Evolutionary conservation across 768 basidiomycete species (phyloP), one percentile per base, ranked within the genome.

Genomic region (Ephemerocybe angulata): DNA sequence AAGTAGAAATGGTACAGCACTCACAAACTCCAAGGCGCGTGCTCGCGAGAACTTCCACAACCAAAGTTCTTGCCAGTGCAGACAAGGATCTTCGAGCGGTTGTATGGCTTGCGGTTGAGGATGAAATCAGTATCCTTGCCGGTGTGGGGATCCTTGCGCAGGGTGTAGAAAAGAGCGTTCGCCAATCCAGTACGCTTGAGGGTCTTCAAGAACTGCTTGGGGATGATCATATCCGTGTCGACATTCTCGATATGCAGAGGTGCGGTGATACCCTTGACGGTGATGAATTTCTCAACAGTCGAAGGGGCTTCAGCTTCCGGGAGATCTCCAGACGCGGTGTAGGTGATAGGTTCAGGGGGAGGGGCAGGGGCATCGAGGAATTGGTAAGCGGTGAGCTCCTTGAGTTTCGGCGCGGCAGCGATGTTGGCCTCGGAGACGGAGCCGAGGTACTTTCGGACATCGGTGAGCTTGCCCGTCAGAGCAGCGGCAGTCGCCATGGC

Each of bases 401-500:
- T 96, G 61, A 93, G 70, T 48, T 82, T 79, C 31, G 80, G 67
- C 3, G 72, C 75, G 28, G 77, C 73, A 28, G 75, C 70, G 17
- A 72, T 72, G 50, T 76, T 72, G 21, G 71, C 72, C 29, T 79
- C 74, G 21, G 76, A 72, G 1, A 61, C 67, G 28, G 70, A 71
- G 19, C 82, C 80, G 60, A 90, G 67, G 66, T 88, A 76, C 69
- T 88, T 88, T 61, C 93, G 83, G 25, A 92, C 90, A 65, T 96
- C 93, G 30, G 87, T 86, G 61, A 96, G 74, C 65, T 84, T 85
- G 15, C 93, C 93, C 4, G 86, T 88, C 61, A 96, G 78, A 13
- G 93, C 93, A 30, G 93, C 91, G 0, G 93, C 93, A 17, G 91
- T 88, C 17, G 93, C 93, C 93, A 94, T 93, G 1, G 93, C 93